A percentile compares a stretch with the other conserved stretches of the same genome.
phyloP scores from a whole-genome alignment of 2,329 filamentous ascomycete genomes.

The Cladosporium sp. region DNA sequence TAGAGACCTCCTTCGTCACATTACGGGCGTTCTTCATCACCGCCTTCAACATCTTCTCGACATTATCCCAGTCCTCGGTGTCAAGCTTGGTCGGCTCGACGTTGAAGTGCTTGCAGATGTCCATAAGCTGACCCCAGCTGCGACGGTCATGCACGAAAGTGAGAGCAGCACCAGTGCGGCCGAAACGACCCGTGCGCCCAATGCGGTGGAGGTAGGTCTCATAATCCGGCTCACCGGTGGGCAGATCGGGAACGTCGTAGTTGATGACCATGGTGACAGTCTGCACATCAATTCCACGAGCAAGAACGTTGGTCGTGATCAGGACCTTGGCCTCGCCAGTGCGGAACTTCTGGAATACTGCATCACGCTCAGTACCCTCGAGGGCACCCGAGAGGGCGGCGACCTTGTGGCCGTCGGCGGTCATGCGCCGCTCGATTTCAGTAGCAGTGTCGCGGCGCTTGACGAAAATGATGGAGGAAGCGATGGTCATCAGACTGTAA shows the following conservation, averaged over 20 bases:
- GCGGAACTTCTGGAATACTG: slow-evolving; percentile 80
- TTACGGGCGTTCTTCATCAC: slow-evolving; percentile 60
- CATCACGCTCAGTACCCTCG: slow-evolving; percentile 76
- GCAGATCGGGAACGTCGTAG: slow-evolving; percentile 58
- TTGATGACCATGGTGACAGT: slow-evolving; percentile 98
- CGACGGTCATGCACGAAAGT: slow-evolving; percentile 84
- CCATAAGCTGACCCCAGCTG: slow-evolving; percentile 70
- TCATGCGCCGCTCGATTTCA: slow-evolving; percentile 81
- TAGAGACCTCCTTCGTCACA: slow-evolving; percentile 9
- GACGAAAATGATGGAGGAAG: slow-evolving; percentile 97
- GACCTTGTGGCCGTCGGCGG: slow-evolving; percentile 82
- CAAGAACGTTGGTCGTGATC: slow-evolving; percentile 94
- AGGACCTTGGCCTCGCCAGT: slow-evolving; percentile 85
- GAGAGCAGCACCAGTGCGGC: slow-evolving; percentile 90
- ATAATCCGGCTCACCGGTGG: slow-evolving; percentile 67
- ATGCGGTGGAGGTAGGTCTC: slow-evolving; percentile 98
- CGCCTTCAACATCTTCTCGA: slow-evolving; percentile 74
- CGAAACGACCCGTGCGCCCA: slow-evolving; percentile 92
- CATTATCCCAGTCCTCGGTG: slow-evolving; percentile 83
- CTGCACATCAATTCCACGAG: slow-evolving; percentile 88
- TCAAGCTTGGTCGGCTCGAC: slow-evolving; percentile 77
- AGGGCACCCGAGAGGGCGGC: slow-evolving; percentile 83
- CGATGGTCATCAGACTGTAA: slow-evolving; percentile 93
- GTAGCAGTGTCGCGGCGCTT: slow-evolving; percentile 83
- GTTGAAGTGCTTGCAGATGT: slow-evolving; percentile 74